Base-by-base conservation (phyloP, 805 yeast genomes). In the Starmerella floricola region DNA sequence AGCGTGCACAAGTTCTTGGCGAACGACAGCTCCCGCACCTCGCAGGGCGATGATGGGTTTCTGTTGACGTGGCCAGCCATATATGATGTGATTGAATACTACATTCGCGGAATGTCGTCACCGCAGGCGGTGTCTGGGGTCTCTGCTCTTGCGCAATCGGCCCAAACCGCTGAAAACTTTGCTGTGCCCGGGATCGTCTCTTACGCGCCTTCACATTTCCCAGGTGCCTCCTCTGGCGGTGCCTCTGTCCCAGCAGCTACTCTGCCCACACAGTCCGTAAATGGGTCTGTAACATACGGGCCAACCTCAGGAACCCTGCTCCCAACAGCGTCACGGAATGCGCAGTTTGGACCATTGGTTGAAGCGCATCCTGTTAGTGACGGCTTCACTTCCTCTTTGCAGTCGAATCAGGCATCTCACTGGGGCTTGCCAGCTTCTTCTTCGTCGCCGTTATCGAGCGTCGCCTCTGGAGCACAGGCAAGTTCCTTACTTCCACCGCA, bases 1-100 rank as follows among this genome's bases (percentile, higher is more conserved):
- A 5, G 0, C 67, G 70, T 16, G 78, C 80, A n/a, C 63, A 68
- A 2, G 68, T 68, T 18, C 70, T 73, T 45, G 72, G 85, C 2
- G 57, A 61, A 4, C 66, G 15, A n/a, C 11, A 36, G 21, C 8
- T 19, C 32, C 28, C 42, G 36, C 3, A 21, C n/a, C 23, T 6
- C 29, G 12, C 39, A 29, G 18, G n/a, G 18, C 10, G 42, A 71
- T 40, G 69, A 70, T 0, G 74, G 67, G 41, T 76, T 73, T 47
- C 52, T 75, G 31, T 44, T 50, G 17, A 40, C 48, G 36, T 52
- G 52, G 53, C 31, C 42, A 19, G 42, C 45, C 5, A 49, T 52
- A 19, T 42, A 43, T 23, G 46, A 40, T 8, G 41, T 44, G 2
- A 8, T 50, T 6, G 49, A 40, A 21, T 40, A 46, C 35, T 50